phyloP scores from a whole-genome alignment of 495 filamentous ascomycete species.

The Xylaria curta region DNA sequence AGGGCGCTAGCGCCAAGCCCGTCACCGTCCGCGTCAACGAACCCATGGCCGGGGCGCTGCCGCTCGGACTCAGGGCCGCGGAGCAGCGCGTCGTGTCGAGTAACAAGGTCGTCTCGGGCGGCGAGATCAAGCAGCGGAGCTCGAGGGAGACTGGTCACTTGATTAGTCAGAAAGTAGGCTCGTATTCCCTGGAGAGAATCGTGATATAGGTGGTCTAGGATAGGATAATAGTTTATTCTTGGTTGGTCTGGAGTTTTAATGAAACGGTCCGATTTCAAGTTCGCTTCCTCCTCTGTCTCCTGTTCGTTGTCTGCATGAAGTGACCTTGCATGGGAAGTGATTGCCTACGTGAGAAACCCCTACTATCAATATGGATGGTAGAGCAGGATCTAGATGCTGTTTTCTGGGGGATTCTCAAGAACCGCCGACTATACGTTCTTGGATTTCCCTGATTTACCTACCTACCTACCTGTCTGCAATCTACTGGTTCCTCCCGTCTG shows the following conservation, averaged over 20 bases:
- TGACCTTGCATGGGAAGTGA: not conserved
- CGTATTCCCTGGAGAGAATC: slow-evolving; percentile 80
- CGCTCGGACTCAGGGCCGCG: slow-evolving; percentile 75
- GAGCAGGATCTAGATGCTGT: not conserved
- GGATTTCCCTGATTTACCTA: not conserved
- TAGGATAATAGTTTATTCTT: not conserved
- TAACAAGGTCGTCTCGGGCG: slow-evolving; percentile 65
- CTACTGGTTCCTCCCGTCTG: not conserved
- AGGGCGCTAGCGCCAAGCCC: slow-evolving; percentile 21
- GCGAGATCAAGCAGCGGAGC: slow-evolving; percentile 68
- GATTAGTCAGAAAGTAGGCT: slow-evolving; percentile 71
- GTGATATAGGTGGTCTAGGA: slow-evolving; percentile 28
- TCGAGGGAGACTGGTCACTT: slow-evolving; percentile 73
- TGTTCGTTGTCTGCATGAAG: not conserved
- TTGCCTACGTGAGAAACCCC: not conserved
- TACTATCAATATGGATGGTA: not conserved
- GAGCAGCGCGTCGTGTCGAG: slow-evolving; percentile 53
- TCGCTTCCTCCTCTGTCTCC: not conserved
- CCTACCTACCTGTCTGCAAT: not conserved
- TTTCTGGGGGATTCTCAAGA: not conserved
- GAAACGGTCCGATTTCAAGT: not conserved
- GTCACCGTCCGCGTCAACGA: slow-evolving; percentile 35
- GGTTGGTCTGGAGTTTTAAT: not conserved
- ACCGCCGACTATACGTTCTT: not conserved
- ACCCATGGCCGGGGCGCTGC: slow-evolving; percentile 52